Base-by-base conservation (phyloP, 2,329 filamentous ascomycete genomes). In the Pseudogymnoascus sp. region DNA sequence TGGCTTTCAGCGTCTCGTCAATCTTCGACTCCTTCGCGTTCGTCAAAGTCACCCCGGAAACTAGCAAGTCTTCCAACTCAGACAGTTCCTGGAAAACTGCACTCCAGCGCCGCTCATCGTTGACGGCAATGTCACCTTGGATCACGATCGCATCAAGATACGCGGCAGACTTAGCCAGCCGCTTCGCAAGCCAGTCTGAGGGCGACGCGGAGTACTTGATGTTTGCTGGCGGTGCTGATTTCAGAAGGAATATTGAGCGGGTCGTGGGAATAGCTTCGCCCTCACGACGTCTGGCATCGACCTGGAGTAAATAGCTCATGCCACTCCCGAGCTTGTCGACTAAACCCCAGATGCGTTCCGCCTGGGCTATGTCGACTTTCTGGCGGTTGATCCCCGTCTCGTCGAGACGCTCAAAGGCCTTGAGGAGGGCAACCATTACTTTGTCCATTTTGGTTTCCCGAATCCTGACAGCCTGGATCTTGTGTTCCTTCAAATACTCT, bases 221-320 rank as follows among this genome's bases (percentile, higher is more conserved):
- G 33, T n/a, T 50, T 28, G 62, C 62, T 1, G 62, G 62, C 1
- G 62, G 62, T n/a, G 62, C 62, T 3, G 62, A 63, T 53, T 63
- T 63, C 6, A 63, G 37, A 10, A 63, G 59, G 22, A 63, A 63
- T 12, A 63, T 53, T 6, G 62, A 63, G 24, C 31, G 43, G 14
- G 62, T 31, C 6, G 62, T 63, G 28, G 53, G 71, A 5, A 41
- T 10, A 22, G 19, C 33, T 11, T 60, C 59, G 7, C 33, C 37
- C 59, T 60, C 33, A 24, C 24, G n/a, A 11, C 59, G 33, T 28
- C 59, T 60, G 11, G 19, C 33, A 26, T 62, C 61, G 16, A 24
- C 46, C 33, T 37, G 41, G 22, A 62, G 24, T n/a, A 62, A 56
- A 16, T 56, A 62, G 40, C 16, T 56, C 43, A 62, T 19, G n/a